phyloP scores from a whole-genome alignment of 2,329 filamentous ascomycete genomes.

The Colletotrichum scovillei region DNA sequence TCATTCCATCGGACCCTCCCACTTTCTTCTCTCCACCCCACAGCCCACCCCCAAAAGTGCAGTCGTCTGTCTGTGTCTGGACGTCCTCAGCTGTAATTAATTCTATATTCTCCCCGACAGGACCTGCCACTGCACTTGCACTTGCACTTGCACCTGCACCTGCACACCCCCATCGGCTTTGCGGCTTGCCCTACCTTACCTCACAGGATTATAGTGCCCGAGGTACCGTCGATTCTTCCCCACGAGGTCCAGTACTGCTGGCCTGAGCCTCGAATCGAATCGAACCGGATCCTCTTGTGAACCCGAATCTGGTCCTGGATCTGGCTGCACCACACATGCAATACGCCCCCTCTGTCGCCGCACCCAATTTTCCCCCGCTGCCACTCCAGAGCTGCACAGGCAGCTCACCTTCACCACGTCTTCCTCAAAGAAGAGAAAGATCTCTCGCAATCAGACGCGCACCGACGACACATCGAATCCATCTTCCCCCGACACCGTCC shows the following conservation, averaged over 20 bases:
- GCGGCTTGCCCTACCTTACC: slow-evolving; percentile 18
- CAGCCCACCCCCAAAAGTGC: slow-evolving; percentile 23
- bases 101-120: slow-evolving; percentile 7
- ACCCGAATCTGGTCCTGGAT: too few relatives aligned
- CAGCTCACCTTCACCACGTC: slow-evolving; percentile 79
- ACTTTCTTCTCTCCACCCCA: slow-evolving; percentile 26
- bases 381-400: slow-evolving; percentile 66
- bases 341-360: slow-evolving; percentile 9
- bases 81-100: slow-evolving; percentile 22
- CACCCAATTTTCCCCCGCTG: slow-evolving; percentile 11
- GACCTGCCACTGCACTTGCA: not conserved
- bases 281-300: too few relatives aligned
- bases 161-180: slow-evolving; percentile 19
- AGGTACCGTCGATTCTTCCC: not conserved
- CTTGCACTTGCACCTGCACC: slow-evolving; percentile 5
- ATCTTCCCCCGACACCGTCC: slow-evolving; percentile 57
- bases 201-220: not conserved
- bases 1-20: slow-evolving; percentile 19
- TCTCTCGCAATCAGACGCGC: slow-evolving; percentile 58
- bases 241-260: not conserved
- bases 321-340: slow-evolving; percentile 14
- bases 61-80: slow-evolving; percentile 25
- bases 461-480: slow-evolving; percentile 51
- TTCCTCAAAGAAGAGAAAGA: slow-evolving; percentile 80
- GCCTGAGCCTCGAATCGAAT: too few relatives aligned